Evolutionary conservation across 2,329 filamentous ascomycete species (phyloP).

Genomic region (Calycina herbarum): DNA sequence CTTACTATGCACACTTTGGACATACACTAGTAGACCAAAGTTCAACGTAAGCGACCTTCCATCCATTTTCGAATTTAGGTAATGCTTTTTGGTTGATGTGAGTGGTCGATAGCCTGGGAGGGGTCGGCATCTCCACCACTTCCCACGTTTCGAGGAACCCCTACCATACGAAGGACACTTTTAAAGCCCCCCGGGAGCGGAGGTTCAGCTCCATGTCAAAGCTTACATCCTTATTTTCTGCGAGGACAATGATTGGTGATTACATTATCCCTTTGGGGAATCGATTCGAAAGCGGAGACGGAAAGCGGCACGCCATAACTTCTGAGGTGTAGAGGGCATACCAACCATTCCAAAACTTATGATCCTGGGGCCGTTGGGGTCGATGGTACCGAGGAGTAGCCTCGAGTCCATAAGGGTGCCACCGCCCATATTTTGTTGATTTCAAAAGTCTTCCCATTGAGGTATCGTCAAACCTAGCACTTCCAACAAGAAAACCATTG

Average conservation of each 20-base stretch:
- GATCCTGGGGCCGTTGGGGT: conserved; percentile 14
- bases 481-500: background rate
- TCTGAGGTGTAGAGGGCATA: background rate
- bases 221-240: conserved; percentile 5
- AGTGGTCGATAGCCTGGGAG: background rate
- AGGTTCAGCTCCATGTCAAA: conserved; percentile 2
- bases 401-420: conserved; percentile 9
- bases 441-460: background rate
- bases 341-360: background rate
- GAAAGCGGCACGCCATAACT: conserved; percentile 2
- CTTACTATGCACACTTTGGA: conserved; percentile 9
- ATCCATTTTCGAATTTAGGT: conserved; percentile 6
- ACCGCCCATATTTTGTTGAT: conserved; percentile 3
- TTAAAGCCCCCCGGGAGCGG: background rate
- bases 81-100: conserved; percentile 1
- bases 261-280: conserved; percentile 22
- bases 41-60: conserved; percentile 11
- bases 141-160: conserved; percentile 13
- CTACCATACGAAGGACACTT: background rate
- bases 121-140: conserved; percentile 10
- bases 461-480: background rate
- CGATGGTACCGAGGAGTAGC: conserved; percentile 11
- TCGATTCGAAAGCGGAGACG: conserved; percentile 23
- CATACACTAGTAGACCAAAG: background rate
- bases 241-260: conserved; percentile 26